These are phyloP conservation scores for Peronospora belbahrii DNA, from an alignment of 352 stramenopile species.

Conservation along the genomic window DNA sequence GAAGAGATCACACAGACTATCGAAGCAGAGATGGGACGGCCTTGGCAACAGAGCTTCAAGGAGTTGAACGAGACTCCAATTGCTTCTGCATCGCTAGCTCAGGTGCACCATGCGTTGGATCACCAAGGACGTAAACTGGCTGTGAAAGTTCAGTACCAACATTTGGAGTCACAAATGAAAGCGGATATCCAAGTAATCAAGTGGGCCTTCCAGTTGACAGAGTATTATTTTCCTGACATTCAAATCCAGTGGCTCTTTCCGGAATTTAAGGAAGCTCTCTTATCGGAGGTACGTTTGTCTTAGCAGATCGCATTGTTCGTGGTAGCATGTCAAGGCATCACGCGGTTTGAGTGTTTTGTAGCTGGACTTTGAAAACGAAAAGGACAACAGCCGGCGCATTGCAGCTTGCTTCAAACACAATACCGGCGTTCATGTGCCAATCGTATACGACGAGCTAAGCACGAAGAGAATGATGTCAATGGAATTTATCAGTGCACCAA, in stretches of 20 bases:
- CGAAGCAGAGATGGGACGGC: slow-evolving; percentile 50
- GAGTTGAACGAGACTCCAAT: slow-evolving; percentile 90
- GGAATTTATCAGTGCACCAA: slow-evolving; percentile 94
- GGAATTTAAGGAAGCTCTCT: slow-evolving; percentile 86
- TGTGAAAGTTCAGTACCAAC: slow-evolving; percentile 94
- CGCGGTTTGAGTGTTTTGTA: slow-evolving; percentile 16
- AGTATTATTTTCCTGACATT: slow-evolving; percentile 88
- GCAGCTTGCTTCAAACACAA: slow-evolving; percentile 49
- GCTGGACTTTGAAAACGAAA: slow-evolving; percentile 84
- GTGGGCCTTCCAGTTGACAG: slow-evolving; percentile 43
- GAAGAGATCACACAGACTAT: slow-evolving; percentile 38
- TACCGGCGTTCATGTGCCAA: slow-evolving; percentile 66
- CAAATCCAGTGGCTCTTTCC: slow-evolving; percentile 92
- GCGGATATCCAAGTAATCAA: slow-evolving; percentile 72
- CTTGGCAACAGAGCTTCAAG: slow-evolving; percentile 83
- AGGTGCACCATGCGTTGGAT: slow-evolving; percentile 92
- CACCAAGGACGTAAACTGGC: slow-evolving; percentile 85
- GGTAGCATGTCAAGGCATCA: not conserved
- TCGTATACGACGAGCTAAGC: slow-evolving; percentile 82
- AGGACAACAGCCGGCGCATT: slow-evolving; percentile 69
- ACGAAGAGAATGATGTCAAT: slow-evolving; percentile 92
- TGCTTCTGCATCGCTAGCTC: slow-evolving; percentile 92
- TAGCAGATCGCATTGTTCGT: not conserved
- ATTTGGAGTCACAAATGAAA: slow-evolving; percentile 73
- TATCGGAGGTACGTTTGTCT: slow-evolving; percentile 41